phyloP scores from a whole-genome alignment of 176 grass and related monocot genomes.

The Triticum timopheevii region DNA sequence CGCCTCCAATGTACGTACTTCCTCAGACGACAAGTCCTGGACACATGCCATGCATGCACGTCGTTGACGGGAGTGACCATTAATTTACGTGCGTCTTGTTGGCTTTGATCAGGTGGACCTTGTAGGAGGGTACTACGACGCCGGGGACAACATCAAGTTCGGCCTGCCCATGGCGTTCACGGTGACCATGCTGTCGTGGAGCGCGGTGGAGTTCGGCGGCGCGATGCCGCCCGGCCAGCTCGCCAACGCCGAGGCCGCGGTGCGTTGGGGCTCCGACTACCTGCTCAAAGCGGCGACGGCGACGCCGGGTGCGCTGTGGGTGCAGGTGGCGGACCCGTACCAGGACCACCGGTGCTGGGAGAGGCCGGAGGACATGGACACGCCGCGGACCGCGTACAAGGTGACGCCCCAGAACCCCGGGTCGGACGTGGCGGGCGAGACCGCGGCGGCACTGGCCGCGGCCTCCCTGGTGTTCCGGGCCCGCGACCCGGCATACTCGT shows the following conservation, averaged over 20 bases:
- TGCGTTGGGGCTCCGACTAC: slow-evolving; percentile 79
- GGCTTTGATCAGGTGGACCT: slow-evolving; percentile 44
- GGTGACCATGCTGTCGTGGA: slow-evolving; percentile 75
- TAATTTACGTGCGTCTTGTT: neutral
- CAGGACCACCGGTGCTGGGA: slow-evolving; percentile 79
- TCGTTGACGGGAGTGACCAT: neutral
- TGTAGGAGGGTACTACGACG: slow-evolving; percentile 72
- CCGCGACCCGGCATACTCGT: slow-evolving; percentile 50
- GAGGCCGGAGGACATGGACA: slow-evolving; percentile 77
- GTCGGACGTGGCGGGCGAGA: slow-evolving; percentile 83
- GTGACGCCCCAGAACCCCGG: slow-evolving; percentile 58
- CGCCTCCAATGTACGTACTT: neutral
- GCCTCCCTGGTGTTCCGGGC: slow-evolving; percentile 55
- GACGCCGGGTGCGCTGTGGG: slow-evolving; percentile 44
- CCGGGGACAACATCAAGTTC: slow-evolving; percentile 85
- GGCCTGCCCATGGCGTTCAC: slow-evolving; percentile 88
- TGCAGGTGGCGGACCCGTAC: slow-evolving; percentile 63
- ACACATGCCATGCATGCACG: neutral
- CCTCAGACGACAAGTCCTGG: no score
- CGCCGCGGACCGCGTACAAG: slow-evolving; percentile 51
- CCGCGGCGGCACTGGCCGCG: slow-evolving; percentile 61
- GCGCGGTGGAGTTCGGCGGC: slow-evolving; percentile 59
- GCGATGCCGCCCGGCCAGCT: slow-evolving; percentile 33
- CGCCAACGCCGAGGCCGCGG: slow-evolving; percentile 34
- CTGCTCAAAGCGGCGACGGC: slow-evolving; percentile 71